Evolutionary conservation across 1,139 yeast genomes (phyloP).

Genomic region (Starmera stellimalicola): DNA sequence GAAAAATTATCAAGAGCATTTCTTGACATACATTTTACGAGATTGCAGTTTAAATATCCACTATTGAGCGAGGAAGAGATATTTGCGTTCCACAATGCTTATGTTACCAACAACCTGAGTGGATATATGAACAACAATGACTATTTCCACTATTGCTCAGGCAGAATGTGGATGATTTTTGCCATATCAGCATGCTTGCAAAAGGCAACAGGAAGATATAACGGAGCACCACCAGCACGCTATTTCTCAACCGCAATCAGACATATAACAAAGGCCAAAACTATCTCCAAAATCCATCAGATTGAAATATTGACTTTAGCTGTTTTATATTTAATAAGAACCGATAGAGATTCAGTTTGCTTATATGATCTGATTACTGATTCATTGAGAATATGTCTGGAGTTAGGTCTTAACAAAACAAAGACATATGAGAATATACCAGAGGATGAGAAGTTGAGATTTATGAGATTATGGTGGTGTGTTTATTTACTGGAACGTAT

Average conservation of each 20-base stretch:
- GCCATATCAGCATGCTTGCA: constrained; percentile 39
- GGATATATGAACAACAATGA: constrained; percentile 22
- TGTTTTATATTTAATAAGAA: constrained; percentile 42
- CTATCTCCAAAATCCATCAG: constrained; percentile 31
- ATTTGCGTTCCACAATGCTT: constrained; percentile 34
- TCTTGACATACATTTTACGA: constrained; percentile 38
- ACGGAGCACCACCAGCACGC: constrained; percentile 39
- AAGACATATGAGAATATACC: constrained; percentile 23
- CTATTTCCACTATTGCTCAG: constrained; percentile 38
- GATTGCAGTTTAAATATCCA: constrained; percentile 43
- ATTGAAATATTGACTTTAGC: constrained; percentile 40
- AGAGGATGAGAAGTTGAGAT: constrained; percentile 26
- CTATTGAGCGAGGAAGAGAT: constrained; percentile 38
- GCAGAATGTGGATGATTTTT: constrained; percentile 41
- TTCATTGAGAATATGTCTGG: constrained; percentile 34
- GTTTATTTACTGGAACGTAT: constrained; percentile 45
- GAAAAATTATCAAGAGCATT: constrained; percentile 34
- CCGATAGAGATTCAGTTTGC: constrained; percentile 45
- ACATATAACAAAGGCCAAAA: constrained; percentile 36
- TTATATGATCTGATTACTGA: constrained; percentile 42
- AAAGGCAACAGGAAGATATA: constrained; percentile 40
- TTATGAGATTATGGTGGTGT: constrained; percentile 50
- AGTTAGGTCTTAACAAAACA: constrained; percentile 29
- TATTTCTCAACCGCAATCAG: constrained; percentile 47
- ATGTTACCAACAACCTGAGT: constrained; percentile 25